Base-by-base conservation (phyloP, 345 rosid genomes). In the Passiflora organensis region DNA sequence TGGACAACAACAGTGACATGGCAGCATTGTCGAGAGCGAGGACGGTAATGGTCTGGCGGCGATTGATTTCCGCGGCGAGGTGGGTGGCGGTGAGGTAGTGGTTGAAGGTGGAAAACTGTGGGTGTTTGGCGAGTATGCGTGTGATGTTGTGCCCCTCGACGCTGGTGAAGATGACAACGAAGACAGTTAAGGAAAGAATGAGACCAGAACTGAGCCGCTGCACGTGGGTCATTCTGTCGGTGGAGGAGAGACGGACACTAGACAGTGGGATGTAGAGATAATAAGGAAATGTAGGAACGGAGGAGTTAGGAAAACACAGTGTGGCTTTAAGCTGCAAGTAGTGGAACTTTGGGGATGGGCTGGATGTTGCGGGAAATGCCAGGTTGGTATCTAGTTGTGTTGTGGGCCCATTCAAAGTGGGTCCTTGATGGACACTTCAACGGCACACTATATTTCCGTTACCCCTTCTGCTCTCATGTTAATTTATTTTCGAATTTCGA, bases 1-100 rank as follows among this genome's bases (percentile, higher is more conserved):
- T 57, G 44, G 54, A 45, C 9, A 69, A 6, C 2, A 69, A 24
- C 8, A 68, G 56, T 4, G 63, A 34, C 73, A 63, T 69, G 46
- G 68, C 73, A n/a, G 68, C 51, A 48, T 69, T 69, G 73, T 69
- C 68, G 6, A 69, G 55, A 18, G 68, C 73, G 12, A 69, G 64
- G 55, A 69, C 60, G 34, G 68, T 69, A 38, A 69, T 69, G 45
- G 73, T 63, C 56, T 69, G 25, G 15, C 73, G 68, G 48, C 68
- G 73, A 64, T 69, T 69, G 51, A 69, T 69, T 47, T 69, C 68
- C 2, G 73, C 56, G 46, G 73, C 68, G 55, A 69, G 60, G 44
- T 52, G 73, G 34, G 73, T 69, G 39, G 51, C 56, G 20, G 73
- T 62, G 51, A 69, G 68, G 47, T 69, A 69, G 44, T 63, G 73